Percentiles rank a stretch among this genome's conserved stretches.
Evolutionary conservation across 2,329 filamentous ascomycete genomes (phyloP).

Genomic region (Paecilomyces dactylethromorphus): DNA sequence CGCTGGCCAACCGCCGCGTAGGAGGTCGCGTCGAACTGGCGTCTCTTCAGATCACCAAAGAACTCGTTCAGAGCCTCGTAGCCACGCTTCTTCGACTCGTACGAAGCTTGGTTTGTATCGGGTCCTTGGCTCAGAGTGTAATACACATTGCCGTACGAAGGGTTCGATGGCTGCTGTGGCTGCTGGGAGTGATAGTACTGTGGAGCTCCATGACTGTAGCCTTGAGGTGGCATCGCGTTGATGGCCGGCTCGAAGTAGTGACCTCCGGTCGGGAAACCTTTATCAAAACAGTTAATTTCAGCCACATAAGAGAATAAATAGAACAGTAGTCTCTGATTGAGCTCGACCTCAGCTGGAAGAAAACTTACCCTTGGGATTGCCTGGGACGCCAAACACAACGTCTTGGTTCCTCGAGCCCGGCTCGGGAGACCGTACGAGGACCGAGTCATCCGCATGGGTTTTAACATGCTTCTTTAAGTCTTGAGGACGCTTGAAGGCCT

Average conservation of each 20-base stretch:
- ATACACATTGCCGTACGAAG: slow-evolving; percentile 68
- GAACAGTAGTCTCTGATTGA: background rate
- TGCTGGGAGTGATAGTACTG: slow-evolving; percentile 51
- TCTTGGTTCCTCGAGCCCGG: slow-evolving; percentile 44
- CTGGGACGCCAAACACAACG: slow-evolving; percentile 30
- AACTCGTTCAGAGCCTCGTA: slow-evolving; percentile 89
- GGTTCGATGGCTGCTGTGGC: slow-evolving; percentile 46
- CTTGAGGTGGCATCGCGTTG: slow-evolving; percentile 39
- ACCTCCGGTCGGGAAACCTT: slow-evolving; percentile 27
- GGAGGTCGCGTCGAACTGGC: slow-evolving; percentile 80
- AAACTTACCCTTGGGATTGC: slow-evolving; percentile 29
- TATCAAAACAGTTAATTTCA: slow-evolving; percentile 5
- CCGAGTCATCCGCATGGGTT: slow-evolving; percentile 94
- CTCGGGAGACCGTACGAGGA: slow-evolving; percentile 60
- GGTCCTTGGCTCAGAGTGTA: slow-evolving; percentile 64
- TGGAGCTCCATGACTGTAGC: slow-evolving; percentile 37
- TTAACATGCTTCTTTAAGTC: slow-evolving; percentile 99
- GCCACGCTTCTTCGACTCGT: slow-evolving; percentile 74
- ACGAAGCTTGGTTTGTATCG: slow-evolving; percentile 55
- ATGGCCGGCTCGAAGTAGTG: slow-evolving; percentile 54
- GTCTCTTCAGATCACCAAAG: slow-evolving; percentile 86
- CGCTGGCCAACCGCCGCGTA: slow-evolving; percentile 88
- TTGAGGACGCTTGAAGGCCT: slow-evolving; percentile 98
- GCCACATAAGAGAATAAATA: background rate
- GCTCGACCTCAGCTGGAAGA: background rate